These are phyloP conservation scores for Tricholoma terreum DNA, from an alignment of 768 basidiomycete genomes.

Conservation along the genomic window DNA sequence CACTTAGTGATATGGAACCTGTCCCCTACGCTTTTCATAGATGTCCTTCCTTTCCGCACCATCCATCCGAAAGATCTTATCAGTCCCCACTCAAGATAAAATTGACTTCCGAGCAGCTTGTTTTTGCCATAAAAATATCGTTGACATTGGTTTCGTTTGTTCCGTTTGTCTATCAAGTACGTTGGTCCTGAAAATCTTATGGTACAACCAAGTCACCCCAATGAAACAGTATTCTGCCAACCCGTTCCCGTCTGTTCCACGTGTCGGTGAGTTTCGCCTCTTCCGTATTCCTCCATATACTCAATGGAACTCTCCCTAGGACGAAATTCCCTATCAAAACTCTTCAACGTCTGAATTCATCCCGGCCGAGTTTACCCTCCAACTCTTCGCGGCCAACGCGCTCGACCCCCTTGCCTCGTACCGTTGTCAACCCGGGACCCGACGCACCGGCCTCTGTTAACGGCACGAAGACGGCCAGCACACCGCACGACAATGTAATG, in stretches of 20 bases:
- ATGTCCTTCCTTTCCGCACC: constrained; percentile 68
- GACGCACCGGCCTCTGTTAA: constrained; percentile 14
- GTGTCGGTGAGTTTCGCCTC: constrained; percentile 64
- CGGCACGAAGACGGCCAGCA: constrained; percentile 7
- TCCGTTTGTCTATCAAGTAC: constrained; percentile 96
- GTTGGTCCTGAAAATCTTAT: constrained; percentile 27
- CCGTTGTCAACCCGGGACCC: constrained; percentile 13
- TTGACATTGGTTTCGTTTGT: constrained; percentile 96
- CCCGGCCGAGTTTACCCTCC: constrained; percentile 33
- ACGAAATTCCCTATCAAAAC: constrained; percentile 96
- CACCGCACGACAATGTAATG: constrained; percentile 9
- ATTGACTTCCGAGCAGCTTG: constrained; percentile 98
- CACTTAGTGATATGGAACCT: neutral
- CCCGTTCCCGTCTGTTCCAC: constrained; percentile 93
- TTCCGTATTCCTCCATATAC: constrained; percentile 4
- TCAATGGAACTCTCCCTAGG: constrained; percentile 35
- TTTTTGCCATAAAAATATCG: constrained; percentile 97
- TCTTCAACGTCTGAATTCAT: constrained; percentile 74
- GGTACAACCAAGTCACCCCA: neutral
- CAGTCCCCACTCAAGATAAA: constrained; percentile 89
- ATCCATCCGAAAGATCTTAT: constrained; percentile 70
- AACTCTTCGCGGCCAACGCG: constrained; percentile 22
- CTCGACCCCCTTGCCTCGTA: constrained; percentile 31
- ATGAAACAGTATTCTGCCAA: constrained; percentile 80
- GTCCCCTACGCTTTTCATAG: constrained; percentile 38